Base-by-base conservation (phyloP, 1,139 yeast genomes). In the Pneumocystis carinii region DNA sequence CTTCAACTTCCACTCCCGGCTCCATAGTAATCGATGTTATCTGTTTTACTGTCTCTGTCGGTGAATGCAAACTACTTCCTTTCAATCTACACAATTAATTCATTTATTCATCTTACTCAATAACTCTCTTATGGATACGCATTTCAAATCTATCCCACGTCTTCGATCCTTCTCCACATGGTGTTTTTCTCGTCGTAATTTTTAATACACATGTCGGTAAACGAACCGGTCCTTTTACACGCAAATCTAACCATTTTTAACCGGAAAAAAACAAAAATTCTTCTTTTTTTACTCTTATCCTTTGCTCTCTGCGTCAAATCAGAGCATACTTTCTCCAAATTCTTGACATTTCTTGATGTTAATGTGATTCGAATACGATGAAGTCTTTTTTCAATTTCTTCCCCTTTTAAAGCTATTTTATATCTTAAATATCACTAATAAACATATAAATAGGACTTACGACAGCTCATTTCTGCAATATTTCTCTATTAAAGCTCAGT, bases 91-190 rank as follows among this genome's bases (percentile, higher is more conserved):
- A 41, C 27, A n/a, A 63, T 2, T n/a, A 42, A 7, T 42, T 35
- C 27, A 39, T 19, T 24, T 5, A 8, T n/a, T 5, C 27, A 12
- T 64, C 68, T 53, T 66, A 67, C 68, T 92, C 97, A 76, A 92
- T 89, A 79, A 89, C 86, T 83, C 99, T 90, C 94, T 94, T 94
- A 96, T 94, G 98, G 84, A 94, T 90, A 86, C 97, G 90, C 96
- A 94, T 88, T 84, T 94, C 98, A 80, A 85, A 94, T 75, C 95
- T 82, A 79, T 94, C 99, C 97, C 97, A 94, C 75, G 99, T 94
- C 90, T 94, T 92, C 75, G 98, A 92, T 90, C 99, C 99, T 84
- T 94, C 97, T 90, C 99, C 99, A 81, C 94, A 94, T 76, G 99
- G 99, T 77, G 98, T 66, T 90, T 94, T 94, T 88, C 99, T 90